phyloP scores from a whole-genome alignment of 495 filamentous ascomycete species.

The Schizothecium vesticola region DNA sequence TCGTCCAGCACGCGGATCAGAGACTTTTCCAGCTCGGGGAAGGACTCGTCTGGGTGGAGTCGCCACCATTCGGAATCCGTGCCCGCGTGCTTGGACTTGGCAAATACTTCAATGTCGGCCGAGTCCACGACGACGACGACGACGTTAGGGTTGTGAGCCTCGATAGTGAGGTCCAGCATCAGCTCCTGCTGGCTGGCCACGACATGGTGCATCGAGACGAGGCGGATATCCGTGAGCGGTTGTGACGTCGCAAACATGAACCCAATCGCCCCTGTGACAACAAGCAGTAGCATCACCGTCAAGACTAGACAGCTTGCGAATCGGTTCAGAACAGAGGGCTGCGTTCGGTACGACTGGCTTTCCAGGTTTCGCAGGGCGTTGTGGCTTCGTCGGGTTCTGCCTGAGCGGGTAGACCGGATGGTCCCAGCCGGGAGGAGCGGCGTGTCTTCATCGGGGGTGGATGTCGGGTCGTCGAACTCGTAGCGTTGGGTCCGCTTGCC shows the following conservation, averaged over 20 bases:
- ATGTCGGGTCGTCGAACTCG: slow-evolving; percentile 50
- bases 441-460: slow-evolving; percentile 86
- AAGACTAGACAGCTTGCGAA: slow-evolving; percentile 78
- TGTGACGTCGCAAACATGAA: slow-evolving; percentile 92
- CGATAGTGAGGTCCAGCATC: slow-evolving; percentile 88
- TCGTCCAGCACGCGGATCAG: slow-evolving; percentile 26
- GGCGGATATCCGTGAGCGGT: slow-evolving; percentile 67
- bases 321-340: slow-evolving; percentile 58
- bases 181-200: slow-evolving; percentile 91
- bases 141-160: slow-evolving; percentile 85
- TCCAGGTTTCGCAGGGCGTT: slow-evolving; percentile 66
- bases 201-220: slow-evolving; percentile 78
- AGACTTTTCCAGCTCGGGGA: slow-evolving; percentile 18
- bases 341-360: slow-evolving; percentile 59
- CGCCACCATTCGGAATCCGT: slow-evolving; percentile 69
- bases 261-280: slow-evolving; percentile 73
- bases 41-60: slow-evolving; percentile 38
- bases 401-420: slow-evolving; percentile 52
- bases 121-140: slow-evolving; percentile 76
- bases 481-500: slow-evolving; percentile 36
- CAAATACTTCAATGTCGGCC: slow-evolving; percentile 87
- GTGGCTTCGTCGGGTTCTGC: slow-evolving; percentile 54
- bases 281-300: slow-evolving; percentile 64
- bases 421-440: slow-evolving; percentile 58
- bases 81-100: slow-evolving; percentile 80